These are phyloP conservation scores for Salicornia ramosissima DNA, from an alignment of 148 eudicot genomes.

Conservation along the genomic window DNA sequence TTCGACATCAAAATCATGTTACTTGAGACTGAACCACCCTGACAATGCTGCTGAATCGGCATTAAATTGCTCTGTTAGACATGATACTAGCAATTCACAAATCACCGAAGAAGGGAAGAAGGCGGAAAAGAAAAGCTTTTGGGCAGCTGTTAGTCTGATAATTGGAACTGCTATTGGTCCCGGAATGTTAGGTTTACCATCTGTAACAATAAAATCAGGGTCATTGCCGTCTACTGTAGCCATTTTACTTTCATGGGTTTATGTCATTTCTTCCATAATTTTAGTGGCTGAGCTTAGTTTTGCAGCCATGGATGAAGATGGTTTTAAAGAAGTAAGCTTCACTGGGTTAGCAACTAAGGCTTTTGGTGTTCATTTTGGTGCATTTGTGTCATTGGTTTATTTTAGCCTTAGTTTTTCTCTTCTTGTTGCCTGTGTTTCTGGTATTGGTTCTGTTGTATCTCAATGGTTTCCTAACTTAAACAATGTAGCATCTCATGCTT, in stretches of 20 bases:
- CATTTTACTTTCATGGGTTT: conserved; percentile 61
- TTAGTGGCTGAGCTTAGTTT: conserved; percentile 75
- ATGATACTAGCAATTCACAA: not conserved
- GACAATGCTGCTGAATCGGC: not conserved
- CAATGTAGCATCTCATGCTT: conserved; percentile 33
- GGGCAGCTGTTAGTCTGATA: conserved; percentile 68
- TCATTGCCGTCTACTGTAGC: conserved; percentile 56
- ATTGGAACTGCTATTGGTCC: conserved; percentile 76
- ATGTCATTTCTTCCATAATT: conserved; percentile 64
- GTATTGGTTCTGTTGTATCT: conserved; percentile 53
- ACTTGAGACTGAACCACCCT: not conserved
- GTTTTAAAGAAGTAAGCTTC: conserved; percentile 56
- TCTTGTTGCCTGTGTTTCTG: conserved; percentile 69
- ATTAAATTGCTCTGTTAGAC: conserved; percentile 2
- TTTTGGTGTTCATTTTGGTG: conserved; percentile 45
- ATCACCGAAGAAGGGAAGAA: not conserved
- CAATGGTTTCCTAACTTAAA: conserved; percentile 49
- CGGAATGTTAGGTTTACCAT: conserved; percentile 68
- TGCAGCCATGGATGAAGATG: conserved; percentile 54
- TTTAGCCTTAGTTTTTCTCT: conserved; percentile 65
- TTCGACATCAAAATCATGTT: not conserved
- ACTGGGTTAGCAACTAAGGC: conserved; percentile 55
- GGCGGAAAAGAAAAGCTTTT: conserved; percentile 42
- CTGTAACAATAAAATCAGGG: conserved; percentile 62
- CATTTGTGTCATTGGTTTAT: conserved; percentile 55